Base-by-base conservation (phyloP, 495 filamentous ascomycete genomes). In the Aspergillus asperescens region DNA sequence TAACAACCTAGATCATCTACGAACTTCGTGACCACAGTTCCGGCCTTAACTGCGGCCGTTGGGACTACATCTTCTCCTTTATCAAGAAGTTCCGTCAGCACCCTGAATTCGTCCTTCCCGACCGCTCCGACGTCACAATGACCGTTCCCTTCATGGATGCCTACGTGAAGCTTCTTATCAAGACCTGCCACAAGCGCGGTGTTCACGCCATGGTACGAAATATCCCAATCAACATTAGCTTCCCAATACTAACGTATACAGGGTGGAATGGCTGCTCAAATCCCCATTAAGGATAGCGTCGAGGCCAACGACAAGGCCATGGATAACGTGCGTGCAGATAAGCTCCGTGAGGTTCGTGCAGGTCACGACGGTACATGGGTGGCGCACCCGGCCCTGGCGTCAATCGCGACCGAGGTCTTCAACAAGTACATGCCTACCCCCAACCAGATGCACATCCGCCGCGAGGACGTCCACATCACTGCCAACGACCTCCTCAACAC, bases 21-120 rank as follows among this genome's bases (percentile, higher is more conserved):
- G 93, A 99, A 72, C 85, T 99, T 56, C 88, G 93, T 31, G 92
- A 97, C 66, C 93, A 99, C 77, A 89, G 84, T 71, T 86, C 93
- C 9, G 93, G 93, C 47, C 80, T 99, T 57, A 99, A 99, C 80
- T 99, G 93, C 72, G 93, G 93, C 44, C 87, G 93, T 44, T 99
- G 93, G 93, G 93, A 99, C 67, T 99, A 99, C 79, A 97, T 99
- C 75, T 98, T 99, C 79, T 92, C 85, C 69, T 89, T 93, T 65
- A 99, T 99, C 79, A 99, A 99, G 81, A 96, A 95, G 74, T 96
- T 97, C 85, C 88, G 94, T 61, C 82, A 95, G 58, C 90, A 96
- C 77, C 76, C 87, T 55, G 82, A 84, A 66, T 99, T 96, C 67
- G 83, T 97, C 52, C 83, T 99, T 13, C 94, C 93, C 8, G 94